phyloP scores from a whole-genome alignment of 2,329 filamentous ascomycete genomes.

The Fusarium humuli region DNA sequence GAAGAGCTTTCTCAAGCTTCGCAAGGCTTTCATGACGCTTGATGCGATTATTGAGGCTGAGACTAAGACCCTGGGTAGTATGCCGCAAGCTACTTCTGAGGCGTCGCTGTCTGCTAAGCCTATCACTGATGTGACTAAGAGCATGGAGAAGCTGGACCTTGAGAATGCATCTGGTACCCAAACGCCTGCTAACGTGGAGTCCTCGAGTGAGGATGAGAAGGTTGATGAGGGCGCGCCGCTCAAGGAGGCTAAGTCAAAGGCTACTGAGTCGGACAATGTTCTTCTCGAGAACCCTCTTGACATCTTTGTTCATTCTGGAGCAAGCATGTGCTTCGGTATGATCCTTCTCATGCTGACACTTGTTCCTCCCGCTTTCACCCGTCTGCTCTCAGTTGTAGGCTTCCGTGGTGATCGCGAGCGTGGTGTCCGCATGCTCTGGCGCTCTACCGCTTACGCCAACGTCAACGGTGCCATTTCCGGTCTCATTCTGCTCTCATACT shows the following conservation, averaged over 20 bases:
- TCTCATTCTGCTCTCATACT: constrained; percentile 83
- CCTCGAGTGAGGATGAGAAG: constrained; percentile 37
- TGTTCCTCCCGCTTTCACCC: constrained; percentile 90
- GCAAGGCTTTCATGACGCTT: constrained; percentile 87
- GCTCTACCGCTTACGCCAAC: constrained; percentile 85
- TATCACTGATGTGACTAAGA: constrained; percentile 44
- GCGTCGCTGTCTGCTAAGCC: constrained; percentile 15
- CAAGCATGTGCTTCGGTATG: constrained; percentile 90
- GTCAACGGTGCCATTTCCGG: constrained; percentile 93
- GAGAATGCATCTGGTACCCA: constrained; percentile 54
- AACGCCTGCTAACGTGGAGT: constrained; percentile 53
- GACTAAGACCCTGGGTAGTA: constrained; percentile 57
- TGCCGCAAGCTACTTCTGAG: constrained; percentile 9
- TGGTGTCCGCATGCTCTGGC: constrained; percentile 89
- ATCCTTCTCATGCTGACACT: constrained; percentile 90
- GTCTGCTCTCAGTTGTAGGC: constrained; percentile 86
- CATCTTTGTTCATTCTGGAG: constrained; percentile 87
- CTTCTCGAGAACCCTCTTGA: constrained; percentile 82
- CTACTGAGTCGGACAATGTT: constrained; percentile 67
- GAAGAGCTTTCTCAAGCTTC: constrained; percentile 90
- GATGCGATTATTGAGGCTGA: constrained; percentile 84
- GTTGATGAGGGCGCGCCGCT: constrained; percentile 40
- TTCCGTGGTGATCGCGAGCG: constrained; percentile 89
- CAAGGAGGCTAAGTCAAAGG: constrained; percentile 46
- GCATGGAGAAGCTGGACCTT: constrained; percentile 51